phyloP scores from a whole-genome alignment of 2,329 filamentous ascomycete species.

The Ambrosiella beaveri region DNA sequence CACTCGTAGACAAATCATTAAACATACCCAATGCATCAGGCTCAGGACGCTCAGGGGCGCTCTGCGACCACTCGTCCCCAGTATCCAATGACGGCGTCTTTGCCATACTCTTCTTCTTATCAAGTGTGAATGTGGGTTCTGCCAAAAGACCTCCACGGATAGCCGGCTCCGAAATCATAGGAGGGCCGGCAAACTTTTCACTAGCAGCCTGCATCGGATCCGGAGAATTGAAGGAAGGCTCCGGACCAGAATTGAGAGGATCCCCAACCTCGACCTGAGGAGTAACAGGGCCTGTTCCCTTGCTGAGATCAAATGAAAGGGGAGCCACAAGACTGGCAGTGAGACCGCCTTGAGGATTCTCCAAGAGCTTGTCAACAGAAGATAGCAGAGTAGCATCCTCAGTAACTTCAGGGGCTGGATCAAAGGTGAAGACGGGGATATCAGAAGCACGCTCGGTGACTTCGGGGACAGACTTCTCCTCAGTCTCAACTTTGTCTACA shows the following conservation, averaged over 20 bases:
- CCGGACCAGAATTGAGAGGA: neutral
- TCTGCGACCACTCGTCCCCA: neutral
- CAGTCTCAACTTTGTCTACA: neutral
- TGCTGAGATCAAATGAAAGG: neutral
- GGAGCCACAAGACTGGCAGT: neutral
- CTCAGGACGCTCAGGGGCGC: neutral
- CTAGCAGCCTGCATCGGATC: neutral
- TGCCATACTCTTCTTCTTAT: neutral
- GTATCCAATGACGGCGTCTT: slow-evolving; percentile 7
- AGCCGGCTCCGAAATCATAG: neutral
- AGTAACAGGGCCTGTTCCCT: neutral
- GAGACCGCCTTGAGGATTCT: neutral
- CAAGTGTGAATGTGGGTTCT: slow-evolving; percentile 1
- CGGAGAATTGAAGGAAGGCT: slow-evolving; percentile 2
- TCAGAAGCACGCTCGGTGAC: neutral
- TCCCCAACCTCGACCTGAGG: neutral
- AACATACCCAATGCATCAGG: neutral
- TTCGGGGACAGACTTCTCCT: neutral
- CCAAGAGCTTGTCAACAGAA: neutral
- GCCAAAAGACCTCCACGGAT: neutral
- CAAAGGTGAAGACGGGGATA: neutral
- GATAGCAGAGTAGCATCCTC: neutral
- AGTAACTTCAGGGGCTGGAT: neutral
- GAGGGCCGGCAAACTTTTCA: neutral
- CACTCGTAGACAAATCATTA: neutral